phyloP scores from a whole-genome alignment of 1,284 basidiomycete genomes.

The Kalmanozyma brasiliensis region DNA sequence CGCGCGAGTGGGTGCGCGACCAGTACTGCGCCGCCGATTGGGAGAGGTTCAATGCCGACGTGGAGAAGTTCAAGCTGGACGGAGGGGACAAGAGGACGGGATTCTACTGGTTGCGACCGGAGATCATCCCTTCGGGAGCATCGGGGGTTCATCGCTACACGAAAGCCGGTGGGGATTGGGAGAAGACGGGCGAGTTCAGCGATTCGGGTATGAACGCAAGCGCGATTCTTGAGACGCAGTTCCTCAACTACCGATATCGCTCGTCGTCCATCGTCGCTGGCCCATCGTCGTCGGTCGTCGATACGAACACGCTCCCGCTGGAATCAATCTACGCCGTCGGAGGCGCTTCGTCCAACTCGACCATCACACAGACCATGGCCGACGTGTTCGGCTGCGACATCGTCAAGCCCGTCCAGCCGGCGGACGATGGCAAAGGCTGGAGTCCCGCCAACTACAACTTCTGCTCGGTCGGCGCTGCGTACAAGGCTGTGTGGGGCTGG shows the following conservation, averaged over 20 bases:
- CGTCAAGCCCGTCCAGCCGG: conserved; percentile 50
- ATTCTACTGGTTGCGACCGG: conserved; percentile 81
- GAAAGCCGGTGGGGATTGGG: conserved; percentile 50
- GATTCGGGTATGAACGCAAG: conserved; percentile 74
- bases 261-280: conserved; percentile 76
- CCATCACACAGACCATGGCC: conserved; percentile 80
- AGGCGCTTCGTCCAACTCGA: conserved; percentile 80
- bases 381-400: conserved; percentile 75
- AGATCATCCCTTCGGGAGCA: conserved; percentile 81
- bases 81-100: conserved; percentile 68
- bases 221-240: conserved; percentile 86
- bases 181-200: conserved; percentile 62
- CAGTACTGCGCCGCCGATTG: conserved; percentile 76
- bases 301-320: conserved; percentile 66
- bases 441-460: conserved; percentile 57
- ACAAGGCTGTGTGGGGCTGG: conserved; percentile 64
- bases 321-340: conserved; percentile 81
- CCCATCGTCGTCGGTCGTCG: conserved; percentile 6
- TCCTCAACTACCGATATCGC: conserved; percentile 80
- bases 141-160: conserved; percentile 76
- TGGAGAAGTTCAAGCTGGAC: conserved; percentile 67
- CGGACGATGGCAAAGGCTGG: conserved; percentile 33
- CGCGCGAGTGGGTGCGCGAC: conserved; percentile 81
- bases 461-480: conserved; percentile 64
- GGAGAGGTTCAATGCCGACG: conserved; percentile 78